Percentiles rank a stretch among this genome's conserved stretches.
These are phyloP conservation scores for Pecoramyces ruminantium DNA, from an alignment of 192 early-diverging fungal species.

Conservation along the genomic window DNA sequence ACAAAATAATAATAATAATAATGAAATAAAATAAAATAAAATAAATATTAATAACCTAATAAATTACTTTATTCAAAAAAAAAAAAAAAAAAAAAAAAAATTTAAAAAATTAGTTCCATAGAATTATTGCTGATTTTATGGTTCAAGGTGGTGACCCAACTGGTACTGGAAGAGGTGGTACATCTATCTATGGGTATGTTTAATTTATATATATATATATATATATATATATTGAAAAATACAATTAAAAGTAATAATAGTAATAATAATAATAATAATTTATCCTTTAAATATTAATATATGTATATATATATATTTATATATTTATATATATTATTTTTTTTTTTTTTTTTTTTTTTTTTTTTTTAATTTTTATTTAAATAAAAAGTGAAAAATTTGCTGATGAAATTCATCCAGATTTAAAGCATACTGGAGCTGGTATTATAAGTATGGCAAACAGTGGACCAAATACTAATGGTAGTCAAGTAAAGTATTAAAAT, in stretches of 20 bases:
- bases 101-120: slow-evolving; percentile 73
- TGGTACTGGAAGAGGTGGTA: slow-evolving; percentile 76
- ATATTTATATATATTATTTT: no score
- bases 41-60: no score
- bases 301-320: slow-evolving; percentile 32
- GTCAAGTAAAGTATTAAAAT: slow-evolving; percentile 26
- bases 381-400: slow-evolving; percentile 66
- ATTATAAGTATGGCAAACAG: slow-evolving; percentile 82
- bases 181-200: slow-evolving; percentile 60
- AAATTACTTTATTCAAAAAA: no score
- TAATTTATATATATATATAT: neutral
- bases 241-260: no score
- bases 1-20: no score
- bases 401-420: slow-evolving; percentile 59
- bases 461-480: slow-evolving; percentile 45
- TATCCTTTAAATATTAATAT: no score
- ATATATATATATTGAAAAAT: slow-evolving; percentile 41
- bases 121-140: slow-evolving; percentile 82
- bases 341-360: no score
- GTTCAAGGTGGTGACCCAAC: slow-evolving; percentile 94
- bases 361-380: no score
- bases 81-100: no score
- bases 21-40: no score
- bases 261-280: no score
- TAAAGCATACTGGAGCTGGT: slow-evolving; percentile 76